Evolutionary conservation across 2,329 filamentous ascomycete genomes (phyloP).

Genomic region (Chaetomium sp.): DNA sequence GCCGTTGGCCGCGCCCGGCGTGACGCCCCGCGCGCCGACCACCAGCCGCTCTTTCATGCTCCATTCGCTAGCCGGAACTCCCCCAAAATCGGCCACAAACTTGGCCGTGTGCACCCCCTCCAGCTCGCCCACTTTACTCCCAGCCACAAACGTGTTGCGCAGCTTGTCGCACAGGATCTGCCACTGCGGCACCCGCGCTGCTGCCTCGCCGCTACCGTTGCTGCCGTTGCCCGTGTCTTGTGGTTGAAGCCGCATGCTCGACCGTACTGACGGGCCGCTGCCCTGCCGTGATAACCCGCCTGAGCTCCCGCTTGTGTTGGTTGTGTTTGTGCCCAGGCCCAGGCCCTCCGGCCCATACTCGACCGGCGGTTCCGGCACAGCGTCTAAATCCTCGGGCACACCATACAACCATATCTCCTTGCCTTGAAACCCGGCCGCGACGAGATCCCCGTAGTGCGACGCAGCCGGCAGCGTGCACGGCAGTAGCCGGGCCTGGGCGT

Average conservation of each 20-base stretch:
- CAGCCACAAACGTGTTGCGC: conserved; percentile 64
- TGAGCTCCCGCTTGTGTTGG: conserved; percentile 24
- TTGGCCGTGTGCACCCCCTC: conserved; percentile 61
- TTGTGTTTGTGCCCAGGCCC: conserved; percentile 7
- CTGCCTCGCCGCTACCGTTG: too few relatives aligned
- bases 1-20: conserved; percentile 42
- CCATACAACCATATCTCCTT: conserved; percentile 75
- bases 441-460: conserved; percentile 63
- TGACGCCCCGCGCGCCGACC: conserved; percentile 65
- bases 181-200: conserved; percentile 53
- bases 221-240: conserved; percentile 22
- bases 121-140: conserved; percentile 58
- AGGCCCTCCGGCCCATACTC: conserved; percentile 20
- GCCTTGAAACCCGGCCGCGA: conserved; percentile 66
- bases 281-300: conserved; percentile 18
- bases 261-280: conserved; percentile 34
- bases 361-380: conserved; percentile 41
- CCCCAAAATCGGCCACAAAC: conserved; percentile 56
- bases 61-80: conserved; percentile 27
- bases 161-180: conserved; percentile 61
- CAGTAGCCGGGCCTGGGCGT: conserved; percentile 50
- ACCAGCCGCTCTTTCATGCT: conserved; percentile 53
- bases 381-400: conserved; percentile 65
- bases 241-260: conserved; percentile 33
- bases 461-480: conserved; percentile 65